Evolutionary conservation across 2,329 filamentous ascomycete species (phyloP).

Genomic region (Scedosporium boydii): DNA sequence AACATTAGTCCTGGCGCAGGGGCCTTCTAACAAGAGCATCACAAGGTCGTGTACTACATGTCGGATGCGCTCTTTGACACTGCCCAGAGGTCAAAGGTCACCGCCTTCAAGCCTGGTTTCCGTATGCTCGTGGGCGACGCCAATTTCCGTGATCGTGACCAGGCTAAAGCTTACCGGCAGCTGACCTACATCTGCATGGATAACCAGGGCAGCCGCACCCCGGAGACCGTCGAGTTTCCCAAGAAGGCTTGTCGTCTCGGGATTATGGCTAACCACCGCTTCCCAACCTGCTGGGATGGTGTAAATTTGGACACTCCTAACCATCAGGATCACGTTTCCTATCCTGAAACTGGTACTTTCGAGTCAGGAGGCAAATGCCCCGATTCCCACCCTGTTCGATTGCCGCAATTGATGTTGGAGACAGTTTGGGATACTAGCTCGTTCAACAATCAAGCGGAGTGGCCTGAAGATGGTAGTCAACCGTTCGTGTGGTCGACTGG

Average conservation of each 20-base stretch:
- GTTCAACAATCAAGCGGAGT: slow-evolving; percentile 7
- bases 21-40: not conserved
- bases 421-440: slow-evolving; percentile 8
- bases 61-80: slow-evolving; percentile 26
- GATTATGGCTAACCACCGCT: slow-evolving; percentile 25
- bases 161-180: slow-evolving; percentile 27
- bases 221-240: slow-evolving; percentile 29
- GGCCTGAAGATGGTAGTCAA: slow-evolving; percentile 8
- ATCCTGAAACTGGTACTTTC: slow-evolving; percentile 7
- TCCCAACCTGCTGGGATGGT: slow-evolving; percentile 35
- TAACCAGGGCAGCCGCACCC: slow-evolving; percentile 24
- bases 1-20: not conserved
- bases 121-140: slow-evolving; percentile 37
- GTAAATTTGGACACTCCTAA: slow-evolving; percentile 9
- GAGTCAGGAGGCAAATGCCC: slow-evolving; percentile 9
- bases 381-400: slow-evolving; percentile 7
- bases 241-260: slow-evolving; percentile 27
- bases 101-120: slow-evolving; percentile 37
- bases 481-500: slow-evolving; percentile 10
- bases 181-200: slow-evolving; percentile 29
- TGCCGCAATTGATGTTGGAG: slow-evolving; percentile 10
- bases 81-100: slow-evolving; percentile 24
- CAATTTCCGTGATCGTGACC: slow-evolving; percentile 20
- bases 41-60: slow-evolving; percentile 35
- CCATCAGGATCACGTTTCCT: slow-evolving; percentile 8